These are phyloP conservation scores for Moricandia arvensis DNA, from an alignment of 345 rosid species.

Conservation along the genomic window DNA sequence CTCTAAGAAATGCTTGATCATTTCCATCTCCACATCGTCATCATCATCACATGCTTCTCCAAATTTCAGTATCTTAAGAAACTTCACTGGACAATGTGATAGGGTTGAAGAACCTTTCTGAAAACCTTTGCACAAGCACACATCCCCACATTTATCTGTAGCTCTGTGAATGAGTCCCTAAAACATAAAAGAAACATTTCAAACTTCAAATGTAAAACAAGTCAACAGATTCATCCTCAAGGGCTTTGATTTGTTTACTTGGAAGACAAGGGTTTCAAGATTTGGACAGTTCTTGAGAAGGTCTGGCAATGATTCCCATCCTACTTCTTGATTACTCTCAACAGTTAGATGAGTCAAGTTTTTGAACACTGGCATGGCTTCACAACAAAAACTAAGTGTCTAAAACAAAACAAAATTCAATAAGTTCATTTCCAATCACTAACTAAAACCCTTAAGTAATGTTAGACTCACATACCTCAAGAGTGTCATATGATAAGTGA, in stretches of 20 bases:
- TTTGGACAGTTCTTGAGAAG: constrained; percentile 2
- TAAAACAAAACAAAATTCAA: constrained; percentile 13
- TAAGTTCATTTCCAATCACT: not conserved
- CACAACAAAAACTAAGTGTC: constrained; percentile 19
- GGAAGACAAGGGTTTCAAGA: not conserved
- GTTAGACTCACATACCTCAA: constrained; percentile 20
- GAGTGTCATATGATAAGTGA: constrained; percentile 21
- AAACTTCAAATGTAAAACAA: not conserved
- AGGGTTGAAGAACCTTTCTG: not conserved
- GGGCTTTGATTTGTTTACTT: not conserved
- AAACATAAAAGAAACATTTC: not conserved
- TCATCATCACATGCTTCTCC: constrained; percentile 1
- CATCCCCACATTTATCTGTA: not conserved
- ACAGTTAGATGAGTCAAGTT: constrained; percentile 23
- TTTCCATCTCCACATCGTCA: not conserved
- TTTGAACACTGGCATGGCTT: constrained; percentile 18
- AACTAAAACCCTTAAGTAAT: not conserved
- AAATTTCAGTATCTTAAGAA: constrained; percentile 19
- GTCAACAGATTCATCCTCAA: not conserved
- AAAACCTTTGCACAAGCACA: too few species aligned
- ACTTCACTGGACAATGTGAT: constrained; percentile 19
- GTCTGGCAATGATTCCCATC: constrained; percentile 24
- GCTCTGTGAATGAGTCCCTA: not conserved
- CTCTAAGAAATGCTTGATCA: constrained; percentile 9
- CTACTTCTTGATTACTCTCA: constrained; percentile 14